Percentiles rank a stretch among this genome's conserved stretches.
These are phyloP conservation scores for Oidiodendron maius DNA, from an alignment of 495 filamentous ascomycete genomes.

Conservation along the genomic window DNA sequence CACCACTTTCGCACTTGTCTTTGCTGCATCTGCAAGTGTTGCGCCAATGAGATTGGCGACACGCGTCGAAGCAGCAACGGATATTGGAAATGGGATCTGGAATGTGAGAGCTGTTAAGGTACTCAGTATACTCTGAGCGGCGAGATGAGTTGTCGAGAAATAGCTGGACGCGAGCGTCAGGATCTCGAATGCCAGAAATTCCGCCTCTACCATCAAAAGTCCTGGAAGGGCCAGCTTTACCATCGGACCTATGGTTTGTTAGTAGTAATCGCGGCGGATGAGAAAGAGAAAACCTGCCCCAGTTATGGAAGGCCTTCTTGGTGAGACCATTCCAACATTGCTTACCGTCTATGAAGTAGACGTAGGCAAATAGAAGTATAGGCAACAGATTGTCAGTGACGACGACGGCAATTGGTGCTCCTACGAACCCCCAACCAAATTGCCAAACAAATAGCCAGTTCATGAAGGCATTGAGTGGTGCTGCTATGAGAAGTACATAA, in stretches of 20 bases:
- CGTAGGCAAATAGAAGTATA: conserved; percentile 65
- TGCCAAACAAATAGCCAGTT: conserved; percentile 68
- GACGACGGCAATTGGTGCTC: conserved; percentile 78
- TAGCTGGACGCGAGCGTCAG: conserved; percentile 67
- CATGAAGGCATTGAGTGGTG: conserved; percentile 59
- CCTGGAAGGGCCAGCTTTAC: conserved; percentile 78
- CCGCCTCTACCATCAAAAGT: conserved; percentile 87
- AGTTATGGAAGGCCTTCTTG: conserved; percentile 64
- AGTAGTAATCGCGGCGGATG: too few relatives aligned
- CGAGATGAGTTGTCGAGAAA: conserved; percentile 61
- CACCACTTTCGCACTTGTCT: conserved; percentile 59
- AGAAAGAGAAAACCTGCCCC: conserved; percentile 39
- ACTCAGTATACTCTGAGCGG: conserved; percentile 54
- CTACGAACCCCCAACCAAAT: conserved; percentile 72
- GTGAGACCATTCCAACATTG: conserved; percentile 87
- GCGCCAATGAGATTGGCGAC: conserved; percentile 65
- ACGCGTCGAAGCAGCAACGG: conserved; percentile 56
- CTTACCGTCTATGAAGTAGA: conserved; percentile 66
- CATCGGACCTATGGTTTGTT: conserved; percentile 57
- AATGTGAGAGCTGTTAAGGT: conserved; percentile 51
- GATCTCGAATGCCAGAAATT: conserved; percentile 81
- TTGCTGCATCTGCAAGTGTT: conserved; percentile 62
- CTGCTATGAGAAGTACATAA: conserved; percentile 58
- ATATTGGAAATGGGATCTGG: conserved; percentile 56
- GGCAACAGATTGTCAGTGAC: conserved; percentile 81